Conservation (phyloP, 1,284 basidiomycete species). For the Amylostereum chailletii region DNA sequence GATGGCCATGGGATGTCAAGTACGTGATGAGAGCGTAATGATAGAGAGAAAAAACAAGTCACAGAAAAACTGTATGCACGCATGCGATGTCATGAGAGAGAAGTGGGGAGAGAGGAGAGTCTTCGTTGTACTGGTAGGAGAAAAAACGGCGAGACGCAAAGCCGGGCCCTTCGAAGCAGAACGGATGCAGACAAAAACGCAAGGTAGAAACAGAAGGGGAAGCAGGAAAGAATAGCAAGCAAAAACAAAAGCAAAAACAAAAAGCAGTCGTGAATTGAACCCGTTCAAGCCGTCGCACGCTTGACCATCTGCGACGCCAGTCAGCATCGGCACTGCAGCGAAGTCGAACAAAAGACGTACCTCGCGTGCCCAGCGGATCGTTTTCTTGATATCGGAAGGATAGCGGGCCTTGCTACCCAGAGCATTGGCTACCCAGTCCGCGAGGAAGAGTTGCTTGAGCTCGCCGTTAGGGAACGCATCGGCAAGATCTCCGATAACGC, state of each 20-base stretch:
- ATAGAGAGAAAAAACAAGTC: slow-evolving; percentile 3
- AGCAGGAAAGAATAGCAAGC: neutral
- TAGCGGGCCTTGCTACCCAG: slow-evolving; percentile 66
- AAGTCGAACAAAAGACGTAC: slow-evolving; percentile 31
- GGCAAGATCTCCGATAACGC: slow-evolving; percentile 89
- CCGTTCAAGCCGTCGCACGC: slow-evolving; percentile 52
- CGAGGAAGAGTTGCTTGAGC: slow-evolving; percentile 72
- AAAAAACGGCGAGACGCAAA: neutral
- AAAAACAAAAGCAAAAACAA: neutral
- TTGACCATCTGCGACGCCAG: slow-evolving; percentile 51
- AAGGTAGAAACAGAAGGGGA: neutral
- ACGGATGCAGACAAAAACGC: neutral
- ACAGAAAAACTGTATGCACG: slow-evolving; percentile 5
- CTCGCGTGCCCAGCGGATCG: slow-evolving; percentile 77
- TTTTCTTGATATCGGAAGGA: slow-evolving; percentile 67
- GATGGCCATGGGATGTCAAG: slow-evolving; percentile 15
- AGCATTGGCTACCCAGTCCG: slow-evolving; percentile 77
- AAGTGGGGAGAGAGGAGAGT: slow-evolving; percentile 1
- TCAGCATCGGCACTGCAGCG: neutral
- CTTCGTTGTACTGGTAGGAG: slow-evolving; percentile 4
- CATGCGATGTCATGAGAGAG: slow-evolving; percentile 3
- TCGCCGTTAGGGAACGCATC: slow-evolving; percentile 77
- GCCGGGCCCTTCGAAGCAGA: neutral
- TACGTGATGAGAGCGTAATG: slow-evolving; percentile 11
- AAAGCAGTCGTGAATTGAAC: neutral